A percentile compares a stretch with the other conserved stretches of the same genome.
phyloP scores from a whole-genome alignment of 192 early-diverging fungal genomes.

The Podila epicladia region DNA sequence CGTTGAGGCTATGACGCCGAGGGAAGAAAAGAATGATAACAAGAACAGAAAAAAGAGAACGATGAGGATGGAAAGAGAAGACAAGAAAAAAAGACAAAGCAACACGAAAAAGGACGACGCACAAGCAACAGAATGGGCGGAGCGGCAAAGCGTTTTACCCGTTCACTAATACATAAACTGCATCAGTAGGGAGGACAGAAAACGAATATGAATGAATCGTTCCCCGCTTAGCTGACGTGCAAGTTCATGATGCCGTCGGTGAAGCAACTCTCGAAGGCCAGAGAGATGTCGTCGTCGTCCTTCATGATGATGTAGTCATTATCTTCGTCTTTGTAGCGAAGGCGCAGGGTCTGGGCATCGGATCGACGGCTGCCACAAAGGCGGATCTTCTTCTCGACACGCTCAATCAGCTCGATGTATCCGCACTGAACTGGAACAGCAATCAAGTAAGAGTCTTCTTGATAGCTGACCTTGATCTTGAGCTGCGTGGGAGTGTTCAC shows the following conservation, averaged over 20 bases:
- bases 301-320: conserved; percentile 89
- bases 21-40: neutral
- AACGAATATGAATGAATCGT: neutral
- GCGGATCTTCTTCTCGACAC: conserved; percentile 93
- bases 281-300: conserved; percentile 89
- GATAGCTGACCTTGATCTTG: conserved; percentile 91
- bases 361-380: conserved; percentile 74
- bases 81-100: neutral
- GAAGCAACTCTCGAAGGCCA: conserved; percentile 85
- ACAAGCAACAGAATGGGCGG: neutral
- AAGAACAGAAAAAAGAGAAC: neutral
- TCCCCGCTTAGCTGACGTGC: conserved; percentile 55
- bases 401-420: conserved; percentile 79
- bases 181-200: neutral
- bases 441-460: conserved; percentile 88
- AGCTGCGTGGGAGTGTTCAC: conserved; percentile 54
- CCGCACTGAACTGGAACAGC: conserved; percentile 79
- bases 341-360: conserved; percentile 65
- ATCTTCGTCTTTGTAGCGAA: conserved; percentile 95
- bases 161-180: neutral
- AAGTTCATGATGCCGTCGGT: conserved; percentile 61
- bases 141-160: neutral
- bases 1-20: neutral
- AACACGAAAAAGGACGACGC: neutral
- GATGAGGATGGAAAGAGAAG: neutral